Conservation (phyloP, 345 rosid genomes). For the Eucalyptus dawsonii region DNA sequence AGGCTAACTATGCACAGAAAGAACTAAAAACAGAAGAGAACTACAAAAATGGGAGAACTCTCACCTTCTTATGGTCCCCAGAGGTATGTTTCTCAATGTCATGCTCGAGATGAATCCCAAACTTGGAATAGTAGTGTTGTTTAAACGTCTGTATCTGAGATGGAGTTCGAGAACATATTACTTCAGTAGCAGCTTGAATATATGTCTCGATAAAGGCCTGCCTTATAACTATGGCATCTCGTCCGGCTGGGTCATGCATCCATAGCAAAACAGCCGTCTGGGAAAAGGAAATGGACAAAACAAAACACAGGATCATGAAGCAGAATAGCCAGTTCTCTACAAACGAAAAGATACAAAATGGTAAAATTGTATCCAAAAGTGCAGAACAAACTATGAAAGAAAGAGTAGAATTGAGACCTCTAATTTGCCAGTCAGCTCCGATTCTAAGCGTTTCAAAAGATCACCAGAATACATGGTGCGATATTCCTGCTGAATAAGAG, state of each 20-base stretch:
- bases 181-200: constrained; percentile 37
- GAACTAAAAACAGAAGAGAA: not conserved
- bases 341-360: not conserved
- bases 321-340: not conserved
- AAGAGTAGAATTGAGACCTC: constrained; percentile 22
- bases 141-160: constrained; percentile 50
- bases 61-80: constrained; percentile 47
- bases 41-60: not conserved
- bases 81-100: constrained; percentile 20
- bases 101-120: constrained; percentile 31
- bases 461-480: constrained; percentile 28
- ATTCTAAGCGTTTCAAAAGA: constrained; percentile 28
- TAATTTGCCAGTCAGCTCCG: constrained; percentile 48
- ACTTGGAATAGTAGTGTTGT: constrained; percentile 36
- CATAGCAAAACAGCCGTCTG: constrained; percentile 56
- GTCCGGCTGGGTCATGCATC: constrained; percentile 56
- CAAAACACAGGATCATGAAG: not conserved
- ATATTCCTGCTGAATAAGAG: constrained; percentile 46
- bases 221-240: constrained; percentile 44
- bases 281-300: not conserved
- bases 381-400: not conserved
- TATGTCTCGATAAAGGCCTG: constrained; percentile 2
- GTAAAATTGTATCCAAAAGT: not conserved
- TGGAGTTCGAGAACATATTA: constrained; percentile 56
- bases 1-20: not conserved